These are phyloP conservation scores for Lentithecium fluviatile DNA, from an alignment of 495 filamentous ascomycete species.

Conservation along the genomic window DNA sequence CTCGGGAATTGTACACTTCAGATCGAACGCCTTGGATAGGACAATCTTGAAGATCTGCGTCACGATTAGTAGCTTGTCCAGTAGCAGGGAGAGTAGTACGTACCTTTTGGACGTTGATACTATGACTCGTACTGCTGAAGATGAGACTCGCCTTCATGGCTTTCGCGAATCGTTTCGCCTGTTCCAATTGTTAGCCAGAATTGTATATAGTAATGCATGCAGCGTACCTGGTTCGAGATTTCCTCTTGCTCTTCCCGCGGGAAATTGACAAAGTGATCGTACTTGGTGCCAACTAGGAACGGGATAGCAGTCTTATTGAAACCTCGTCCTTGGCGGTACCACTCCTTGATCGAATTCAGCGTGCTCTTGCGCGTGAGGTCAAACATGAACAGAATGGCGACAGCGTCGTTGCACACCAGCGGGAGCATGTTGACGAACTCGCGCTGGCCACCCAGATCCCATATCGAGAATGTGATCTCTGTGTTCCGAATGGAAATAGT, in stretches of 20 bases:
- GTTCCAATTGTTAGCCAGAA: conserved; percentile 1
- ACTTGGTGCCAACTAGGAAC: conserved; percentile 94
- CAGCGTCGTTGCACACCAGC: conserved; percentile 96
- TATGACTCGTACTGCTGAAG: conserved; percentile 97
- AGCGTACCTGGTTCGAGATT: conserved; percentile 81
- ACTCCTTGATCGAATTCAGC: conserved; percentile 97
- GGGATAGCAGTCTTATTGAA: conserved; percentile 99
- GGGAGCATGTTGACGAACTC: conserved; percentile 99
- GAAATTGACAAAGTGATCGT: conserved; percentile 98
- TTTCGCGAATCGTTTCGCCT: conserved; percentile 95
- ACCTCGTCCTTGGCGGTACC: conserved; percentile 95
- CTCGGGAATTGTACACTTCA: conserved; percentile 98
- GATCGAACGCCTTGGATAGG: conserved; percentile 94
- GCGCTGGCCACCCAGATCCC: conserved; percentile 96
- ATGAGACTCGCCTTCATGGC: conserved; percentile 97
- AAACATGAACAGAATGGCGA: conserved; percentile 99
- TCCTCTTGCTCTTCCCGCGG: conserved; percentile 96
- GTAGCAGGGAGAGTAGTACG: conserved; percentile 10
- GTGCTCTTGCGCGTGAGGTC: conserved; percentile 97
- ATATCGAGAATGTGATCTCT: conserved; percentile 99
- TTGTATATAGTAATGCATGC: neutral
- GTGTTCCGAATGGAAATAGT: conserved; percentile 99
- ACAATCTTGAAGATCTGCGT: conserved; percentile 98
- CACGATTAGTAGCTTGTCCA: neutral
- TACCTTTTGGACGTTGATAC: conserved; percentile 99